Evolutionary conservation across 2,329 filamentous ascomycete species (phyloP).

Genomic region (Sporothrix phasma): DNA sequence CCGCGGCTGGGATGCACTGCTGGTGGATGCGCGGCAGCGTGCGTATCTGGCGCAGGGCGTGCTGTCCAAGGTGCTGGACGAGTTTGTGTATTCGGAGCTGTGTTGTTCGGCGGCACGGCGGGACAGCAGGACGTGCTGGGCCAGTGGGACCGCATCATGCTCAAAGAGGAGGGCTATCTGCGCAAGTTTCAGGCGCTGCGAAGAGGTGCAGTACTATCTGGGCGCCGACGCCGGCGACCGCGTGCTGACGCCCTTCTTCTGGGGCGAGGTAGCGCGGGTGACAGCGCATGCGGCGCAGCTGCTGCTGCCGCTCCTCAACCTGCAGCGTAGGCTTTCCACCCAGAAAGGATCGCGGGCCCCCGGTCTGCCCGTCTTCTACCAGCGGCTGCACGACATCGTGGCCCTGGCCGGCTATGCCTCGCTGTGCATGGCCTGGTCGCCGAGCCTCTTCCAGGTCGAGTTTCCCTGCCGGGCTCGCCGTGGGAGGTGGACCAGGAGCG

Average conservation of each 20-base stretch:
- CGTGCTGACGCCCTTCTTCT: constrained; percentile 28
- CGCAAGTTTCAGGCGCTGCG: constrained; percentile 28
- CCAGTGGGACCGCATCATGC: constrained; percentile 24
- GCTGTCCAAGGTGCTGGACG: constrained; percentile 30
- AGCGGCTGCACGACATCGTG: constrained; percentile 27
- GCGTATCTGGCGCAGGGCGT: constrained; percentile 29
- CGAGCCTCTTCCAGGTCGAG: constrained; percentile 25
- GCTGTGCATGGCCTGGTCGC: constrained; percentile 24
- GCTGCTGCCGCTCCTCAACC: constrained; percentile 29
- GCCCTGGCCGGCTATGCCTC: constrained; percentile 26
- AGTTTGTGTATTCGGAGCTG: constrained; percentile 30
- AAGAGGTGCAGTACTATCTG: constrained; percentile 24
- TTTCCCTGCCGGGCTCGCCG: constrained; percentile 23
- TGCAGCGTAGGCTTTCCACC: constrained; percentile 20
- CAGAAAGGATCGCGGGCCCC: not conserved
- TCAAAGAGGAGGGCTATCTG: constrained; percentile 29
- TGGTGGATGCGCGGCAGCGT: constrained; percentile 24
- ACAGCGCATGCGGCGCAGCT: constrained; percentile 26
- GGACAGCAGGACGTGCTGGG: constrained; percentile 23
- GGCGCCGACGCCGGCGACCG: constrained; percentile 1
- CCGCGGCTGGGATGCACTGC: constrained; percentile 30
- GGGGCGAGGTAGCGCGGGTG: constrained; percentile 28
- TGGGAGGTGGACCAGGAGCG: constrained; percentile 21
- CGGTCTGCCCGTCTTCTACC: constrained; percentile 23
- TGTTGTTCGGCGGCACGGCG: constrained; percentile 30